Evolutionary conservation across 768 basidiomycete species (phyloP), one percentile per base, ranked within the genome.

Genomic region (Paxillus rubicundulus): DNA sequence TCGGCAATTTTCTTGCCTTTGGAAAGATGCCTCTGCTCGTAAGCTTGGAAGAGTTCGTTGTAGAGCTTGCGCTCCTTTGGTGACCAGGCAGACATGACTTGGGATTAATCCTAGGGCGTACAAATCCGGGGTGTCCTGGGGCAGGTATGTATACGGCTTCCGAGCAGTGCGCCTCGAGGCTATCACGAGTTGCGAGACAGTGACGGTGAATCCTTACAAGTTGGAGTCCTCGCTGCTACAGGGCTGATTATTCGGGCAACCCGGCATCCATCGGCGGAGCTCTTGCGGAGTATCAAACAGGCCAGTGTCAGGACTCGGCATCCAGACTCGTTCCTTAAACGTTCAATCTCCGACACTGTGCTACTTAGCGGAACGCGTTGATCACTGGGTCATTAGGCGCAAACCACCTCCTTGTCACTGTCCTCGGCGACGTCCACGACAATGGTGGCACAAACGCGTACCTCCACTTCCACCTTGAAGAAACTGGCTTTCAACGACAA

Each of bases 1-100:
- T 98, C 94, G 1, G 92, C 91, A 7, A 87, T 83, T 70, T 97
- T 97, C 54, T 89, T 79, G 20, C 87, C 95, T 62, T 92, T 92
- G 62, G 92, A 87, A 67, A 93, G 85, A 64, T 92, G 86, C 62
- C 90, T 82, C 10, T 85, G 79, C 72, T 99, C 97, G 70, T 98
- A 98, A 12, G 89, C 78, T 18, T 84, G 84, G 17, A 97, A 73
- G 34, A 97, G 76, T 59, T 94, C 90, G 61, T 87, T 86, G 80
- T 97, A 98, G 32, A 94, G 80, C 21, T 81, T 73, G 14, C 82
- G 80, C 73, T 98, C 93, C 71, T 95, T 97, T 24, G 82, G 80
- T 7, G 95, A 82, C 42, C n/a, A n/a, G n/a, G n/a, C n/a, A n/a
- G 24, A 24, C 24, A 24, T 24, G 24, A 24, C 6, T 24, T 24